Base-by-base conservation (phyloP, 2,329 filamentous ascomycete genomes). In the Nothopassalora personata region DNA sequence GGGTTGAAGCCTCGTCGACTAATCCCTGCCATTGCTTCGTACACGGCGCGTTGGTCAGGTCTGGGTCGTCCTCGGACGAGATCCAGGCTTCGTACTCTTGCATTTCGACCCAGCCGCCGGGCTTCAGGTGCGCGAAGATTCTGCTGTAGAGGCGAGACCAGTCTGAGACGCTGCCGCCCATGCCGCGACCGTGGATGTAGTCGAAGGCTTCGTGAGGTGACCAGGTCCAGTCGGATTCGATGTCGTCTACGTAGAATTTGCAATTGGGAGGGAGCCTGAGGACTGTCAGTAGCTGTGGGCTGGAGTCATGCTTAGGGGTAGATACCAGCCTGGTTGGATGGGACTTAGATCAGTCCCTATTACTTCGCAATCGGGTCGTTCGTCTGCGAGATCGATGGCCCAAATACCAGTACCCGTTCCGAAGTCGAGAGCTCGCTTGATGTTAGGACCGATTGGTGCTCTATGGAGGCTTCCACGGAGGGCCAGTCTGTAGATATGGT, bases 61-160 rank as follows among this genome's bases (percentile, higher is more conserved):
- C 55, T n/a, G 60, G 60, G 23, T 64, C 61, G 53, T 74, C 71
- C 15, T 67, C 61, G 18, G 65, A 64, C 27, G 57, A 60, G 43
- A 65, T 57, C 54, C 59, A 63, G 48, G 62, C 61, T 49, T 66
- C 65, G 54, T 73, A 70, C 52, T 76, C 74, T 50, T 72, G 72
- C 31, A 73, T 66, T 63, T 77, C 75, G 13, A 76, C 64, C 64
- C 72, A 75, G 23, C 73, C 74, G 11, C 74, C 70, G 5, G 70
- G 69, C 54, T 66, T 64, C 15, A 71, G 48, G 33, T 64, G 53
- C 4, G 56, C 57, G 54, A 59, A 67, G 5, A 64, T 61, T 34
- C 63, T 60, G 28, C 58, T 30, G 57, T 66, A 64, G 43, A 69
- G 60, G n/a, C 51, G 55, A 13, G 64, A 63, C 66, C 66, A 70